Base-by-base conservation (phyloP, 805 yeast species). In the Babjeviella inositovora region DNA sequence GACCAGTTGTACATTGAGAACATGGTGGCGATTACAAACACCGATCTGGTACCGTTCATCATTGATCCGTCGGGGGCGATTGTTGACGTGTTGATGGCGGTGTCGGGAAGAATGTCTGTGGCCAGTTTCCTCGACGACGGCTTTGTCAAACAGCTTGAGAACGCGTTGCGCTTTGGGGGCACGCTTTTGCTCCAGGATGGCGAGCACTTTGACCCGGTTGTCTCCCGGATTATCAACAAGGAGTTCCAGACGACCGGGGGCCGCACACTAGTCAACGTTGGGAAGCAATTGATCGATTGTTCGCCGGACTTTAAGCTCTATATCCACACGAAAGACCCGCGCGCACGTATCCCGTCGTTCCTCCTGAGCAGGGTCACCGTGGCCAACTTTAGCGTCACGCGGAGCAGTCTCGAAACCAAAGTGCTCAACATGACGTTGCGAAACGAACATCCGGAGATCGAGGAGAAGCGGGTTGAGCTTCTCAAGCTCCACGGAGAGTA, bases 111-210 rank as follows among this genome's bases (percentile, higher is more conserved):
- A 25, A 34, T 71, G 5, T 45, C 59, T 3, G 39, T 70, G 1
- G 66, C 93, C 0, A 77, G 92, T 35, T 80, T 87, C 37, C 43
- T 75, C 20, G 82, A 77, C 34, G 62, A 57, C 4, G 65, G 74
- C 0, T 79, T 72, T 39, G 40, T 62, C 3, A 72, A 70, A 32
- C 75, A 68, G 20, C 38, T 87, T 9, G 93, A 84, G 39, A 76
- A 81, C 35, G 74, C 93, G 0, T 40, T 85, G 14, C 53, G 90
- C 32, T 85, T 85, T 54, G 96, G 97, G 4, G 82, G 80, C 3
- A 35, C 64, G 1, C 50, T 87, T 6, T 38, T 85, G 8, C 57
- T 87, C 10, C 68, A 68, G 32, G 87, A 87, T 46, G 84, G 85
- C 4, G 96, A 87, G 37, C 50, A 60, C 32, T 71, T 64, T 37